Evolutionary conservation across 2,329 filamentous ascomycete genomes (phyloP).

Genomic region (Hypoxylon sp.): DNA sequence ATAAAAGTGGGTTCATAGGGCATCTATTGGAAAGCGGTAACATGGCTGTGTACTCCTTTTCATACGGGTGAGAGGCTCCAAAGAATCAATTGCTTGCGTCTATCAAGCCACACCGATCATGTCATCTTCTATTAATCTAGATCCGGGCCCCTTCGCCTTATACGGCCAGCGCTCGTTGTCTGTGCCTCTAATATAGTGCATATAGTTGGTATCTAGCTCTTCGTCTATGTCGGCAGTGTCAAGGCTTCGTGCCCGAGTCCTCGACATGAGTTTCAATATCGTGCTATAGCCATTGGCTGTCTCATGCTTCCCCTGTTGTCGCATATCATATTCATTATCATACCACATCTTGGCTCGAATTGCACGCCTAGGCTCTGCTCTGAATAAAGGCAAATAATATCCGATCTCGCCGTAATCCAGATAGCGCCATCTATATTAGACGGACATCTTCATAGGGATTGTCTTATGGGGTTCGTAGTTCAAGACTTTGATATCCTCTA

Average conservation of each 20-base stretch:
- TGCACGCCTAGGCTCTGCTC: neutral
- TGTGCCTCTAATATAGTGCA: neutral
- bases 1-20: constrained; percentile 5
- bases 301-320: neutral
- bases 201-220: constrained; percentile 1
- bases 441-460: constrained; percentile 99
- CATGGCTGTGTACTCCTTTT: neutral
- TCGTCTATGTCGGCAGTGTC: neutral
- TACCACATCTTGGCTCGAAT: constrained; percentile 11
- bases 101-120: neutral
- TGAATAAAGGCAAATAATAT: neutral
- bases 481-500: constrained; percentile 88
- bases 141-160: constrained; percentile 4
- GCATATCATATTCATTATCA: constrained; percentile 34
- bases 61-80: neutral
- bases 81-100: neutral
- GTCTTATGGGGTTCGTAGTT: constrained; percentile 92
- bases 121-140: neutral
- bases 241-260: neutral
- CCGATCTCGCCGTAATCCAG: neutral
- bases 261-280: neutral
- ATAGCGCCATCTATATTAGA: constrained; percentile 69
- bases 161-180: neutral
- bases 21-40: neutral
- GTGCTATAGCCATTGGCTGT: neutral